Percentiles rank a stretch among this genome's conserved stretches.
phyloP scores from a whole-genome alignment of 2,329 filamentous ascomycete species.

The Hymenoscyphus salicellus region DNA sequence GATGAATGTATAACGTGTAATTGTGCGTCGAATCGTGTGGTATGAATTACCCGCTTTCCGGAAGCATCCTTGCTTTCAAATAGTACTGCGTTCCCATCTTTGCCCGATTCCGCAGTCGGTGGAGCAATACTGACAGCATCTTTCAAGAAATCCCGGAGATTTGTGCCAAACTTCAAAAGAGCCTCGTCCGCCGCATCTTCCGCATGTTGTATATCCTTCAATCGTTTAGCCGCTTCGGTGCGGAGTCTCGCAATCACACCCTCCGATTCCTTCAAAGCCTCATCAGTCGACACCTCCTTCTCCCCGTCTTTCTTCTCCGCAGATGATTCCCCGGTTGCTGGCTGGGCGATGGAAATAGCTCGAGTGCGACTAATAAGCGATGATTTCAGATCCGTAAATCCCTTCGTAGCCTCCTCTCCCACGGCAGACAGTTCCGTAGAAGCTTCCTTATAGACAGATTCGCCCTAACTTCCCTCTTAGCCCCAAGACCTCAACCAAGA shows the following conservation, averaged over 20 bases:
- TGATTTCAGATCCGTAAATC: slow-evolving; percentile 67
- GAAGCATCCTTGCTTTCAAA: slow-evolving; percentile 92
- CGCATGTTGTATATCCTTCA: slow-evolving; percentile 85
- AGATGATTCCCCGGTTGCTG: slow-evolving; percentile 25
- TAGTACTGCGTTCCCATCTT: slow-evolving; percentile 60
- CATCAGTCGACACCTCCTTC: slow-evolving; percentile 46
- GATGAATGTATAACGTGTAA: slow-evolving; percentile 91
- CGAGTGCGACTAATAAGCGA: slow-evolving; percentile 71
- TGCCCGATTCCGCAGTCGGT: slow-evolving; percentile 51
- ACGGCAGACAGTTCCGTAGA: slow-evolving; percentile 80
- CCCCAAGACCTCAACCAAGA: neutral
- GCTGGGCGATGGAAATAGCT: slow-evolving; percentile 57
- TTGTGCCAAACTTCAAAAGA: slow-evolving; percentile 83
- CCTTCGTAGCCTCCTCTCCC: slow-evolving; percentile 76
- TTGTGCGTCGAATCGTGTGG: slow-evolving; percentile 91
- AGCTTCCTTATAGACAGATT: slow-evolving; percentile 78
- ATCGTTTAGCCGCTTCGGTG: slow-evolving; percentile 72
- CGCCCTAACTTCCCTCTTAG: slow-evolving; percentile 53
- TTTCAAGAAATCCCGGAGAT: slow-evolving; percentile 82
- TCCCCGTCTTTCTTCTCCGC: slow-evolving; percentile 28
- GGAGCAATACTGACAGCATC: slow-evolving; percentile 88
- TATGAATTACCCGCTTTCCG: slow-evolving; percentile 91
- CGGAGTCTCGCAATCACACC: slow-evolving; percentile 74
- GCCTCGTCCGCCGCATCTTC: slow-evolving; percentile 97
- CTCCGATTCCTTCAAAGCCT: slow-evolving; percentile 49